Base-by-base conservation (phyloP, 2,329 filamentous ascomycete genomes). In the Emericellopsis atlantica region DNA sequence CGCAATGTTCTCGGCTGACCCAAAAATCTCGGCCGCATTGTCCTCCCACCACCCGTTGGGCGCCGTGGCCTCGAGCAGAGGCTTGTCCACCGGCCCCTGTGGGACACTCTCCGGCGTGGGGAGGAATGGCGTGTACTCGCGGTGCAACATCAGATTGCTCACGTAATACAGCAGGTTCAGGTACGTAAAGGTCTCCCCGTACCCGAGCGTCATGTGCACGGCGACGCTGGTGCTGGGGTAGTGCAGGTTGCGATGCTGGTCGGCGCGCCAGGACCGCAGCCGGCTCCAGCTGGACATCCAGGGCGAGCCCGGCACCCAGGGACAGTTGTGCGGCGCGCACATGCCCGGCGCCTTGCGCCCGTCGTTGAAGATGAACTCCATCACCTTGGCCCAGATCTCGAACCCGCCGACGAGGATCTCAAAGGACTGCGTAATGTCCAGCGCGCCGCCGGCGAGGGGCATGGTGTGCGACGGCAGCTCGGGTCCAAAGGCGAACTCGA, bases 51-150 rank as follows among this genome's bases (percentile, higher is more conserved):
- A 66, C 0, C 56, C 56, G 0, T 51, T 48, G 0, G 63, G 64
- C 0, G 63, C 60, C 10, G 57, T 49, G 0, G 55, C 58, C 32
- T 64, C 56, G 0, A 67, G 54, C 0, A 56, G 52, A 0, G 64
- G 64, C 2, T 58, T 62, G 14, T 66, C 64, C 0, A 65, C 48
- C 0, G 64, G 64, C 0, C 64, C 64, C 0, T 50, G 41, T 0
- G 64, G 65, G 2, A 51, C 50, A 1, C 54, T 48, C 11, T 58
- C 51, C 1, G 52, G 45, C 0, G 55, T 60, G 0, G 65, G 65
- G 0, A 68, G 41, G 36, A 68, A 68, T 0, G 65, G 65, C 0
- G 66, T 58, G 31, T 66, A 68, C 38, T 68, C 65, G 4, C 65
- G 49, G 15, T 61, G 56, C 4, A 68, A 54, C 53, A 67, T 63